Base-by-base conservation (phyloP, 2,329 filamentous ascomycete species). In the Diaporthe humulicola region DNA sequence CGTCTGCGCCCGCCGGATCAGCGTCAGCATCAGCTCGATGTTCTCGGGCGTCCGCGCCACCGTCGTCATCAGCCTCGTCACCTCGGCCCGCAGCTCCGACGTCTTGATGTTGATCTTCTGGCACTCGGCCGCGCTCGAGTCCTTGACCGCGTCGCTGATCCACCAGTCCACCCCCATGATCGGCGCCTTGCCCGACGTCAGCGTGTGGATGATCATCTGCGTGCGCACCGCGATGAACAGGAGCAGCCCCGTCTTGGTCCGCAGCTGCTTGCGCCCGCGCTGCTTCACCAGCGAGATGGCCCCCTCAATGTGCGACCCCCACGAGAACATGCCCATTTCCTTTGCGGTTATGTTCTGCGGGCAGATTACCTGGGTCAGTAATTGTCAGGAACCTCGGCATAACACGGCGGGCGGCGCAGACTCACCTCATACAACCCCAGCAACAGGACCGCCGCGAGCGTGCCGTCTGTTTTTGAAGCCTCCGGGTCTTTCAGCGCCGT, bases 261-360 rank as follows among this genome's bases (percentile, higher is more conserved):
- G 83, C 14, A 91, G 79, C 78, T 91, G 89, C 76, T 88, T 87
- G 77, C 86, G 87, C 6, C 90, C 90, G 60, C 91, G 87, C 14
- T 88, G 86, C 79, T 89, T 90, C 71, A 91, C 89, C 1, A 92
- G 83, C 77, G 90, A 88, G 42, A 92, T 88, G n/a, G 91, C 91
- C 4, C 90, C 91, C 75, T 92, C 89, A n/a, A 90, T 87, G 78
- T 93, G 91, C 14, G 90, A 90, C 5, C 89, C 90, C 91, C 91
- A 93, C 2, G 90, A 89, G 73, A 88, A 83, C 79, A 88, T 87
- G 45, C 87, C 88, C 67, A 89, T 82, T 70, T 89, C 86, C 74
- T 87, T 88, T 17, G 89, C 87, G 0, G 87, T 88, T 58, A 92
- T 91, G 73, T 87, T 90, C 82, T 82, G 25, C 17, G 15, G 28